Evolutionary conservation across 306 rosid species (phyloP).

Genomic region (Quercus aquifolioides): DNA sequence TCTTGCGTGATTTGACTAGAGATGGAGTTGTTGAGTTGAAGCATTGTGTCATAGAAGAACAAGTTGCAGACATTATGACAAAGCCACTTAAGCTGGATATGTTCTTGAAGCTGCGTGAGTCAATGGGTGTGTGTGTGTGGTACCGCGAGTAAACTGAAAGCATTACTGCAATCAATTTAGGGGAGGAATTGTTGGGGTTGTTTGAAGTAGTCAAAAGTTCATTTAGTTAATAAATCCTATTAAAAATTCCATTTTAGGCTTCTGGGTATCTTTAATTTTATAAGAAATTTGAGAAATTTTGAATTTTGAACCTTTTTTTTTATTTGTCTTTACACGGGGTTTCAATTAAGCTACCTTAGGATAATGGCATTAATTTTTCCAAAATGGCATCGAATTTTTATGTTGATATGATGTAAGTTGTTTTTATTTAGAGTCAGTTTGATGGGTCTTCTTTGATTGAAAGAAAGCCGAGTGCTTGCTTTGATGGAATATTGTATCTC

Average conservation of each 20-base stretch:
- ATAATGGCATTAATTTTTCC: background rate
- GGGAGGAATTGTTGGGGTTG: too few relatives aligned
- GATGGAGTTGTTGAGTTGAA: too few relatives aligned
- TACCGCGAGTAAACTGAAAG: too few relatives aligned
- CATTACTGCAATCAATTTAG: too few relatives aligned
- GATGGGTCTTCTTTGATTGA: background rate
- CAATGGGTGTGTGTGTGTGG: too few relatives aligned
- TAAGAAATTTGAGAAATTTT: background rate
- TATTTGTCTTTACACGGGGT: background rate
- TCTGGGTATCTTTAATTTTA: background rate
- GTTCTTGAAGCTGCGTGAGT: too few relatives aligned
- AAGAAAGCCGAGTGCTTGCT: background rate
- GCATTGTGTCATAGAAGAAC: too few relatives aligned
- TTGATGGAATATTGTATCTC: background rate
- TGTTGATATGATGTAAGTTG: background rate
- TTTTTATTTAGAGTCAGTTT: background rate
- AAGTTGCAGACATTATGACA: too few relatives aligned
- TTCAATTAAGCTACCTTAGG: background rate
- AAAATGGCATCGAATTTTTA: background rate
- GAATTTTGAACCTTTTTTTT: constrained; percentile 1
- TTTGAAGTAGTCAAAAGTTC: too few relatives aligned
- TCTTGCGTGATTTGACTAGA: too few relatives aligned
- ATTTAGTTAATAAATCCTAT: too few relatives aligned
- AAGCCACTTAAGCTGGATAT: too few relatives aligned
- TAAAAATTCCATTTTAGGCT: background rate